Evolutionary conservation across 169 alveolate genomes (phyloP), one percentile per base, ranked within the genome.

Genomic region (Cryptosporidium canis): DNA sequence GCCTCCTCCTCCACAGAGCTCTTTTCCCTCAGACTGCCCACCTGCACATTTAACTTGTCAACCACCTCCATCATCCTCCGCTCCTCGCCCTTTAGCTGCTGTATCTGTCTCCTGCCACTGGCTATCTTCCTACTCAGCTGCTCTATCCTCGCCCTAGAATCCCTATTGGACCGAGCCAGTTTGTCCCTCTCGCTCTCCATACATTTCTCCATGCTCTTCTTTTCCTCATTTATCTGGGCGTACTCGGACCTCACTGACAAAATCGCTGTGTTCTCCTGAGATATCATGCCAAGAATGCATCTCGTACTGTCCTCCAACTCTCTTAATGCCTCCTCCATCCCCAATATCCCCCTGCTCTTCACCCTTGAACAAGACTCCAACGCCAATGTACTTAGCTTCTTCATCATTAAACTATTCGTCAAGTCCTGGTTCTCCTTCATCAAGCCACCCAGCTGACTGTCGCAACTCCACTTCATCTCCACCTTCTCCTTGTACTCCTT

Each of bases 241-340:
- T 61, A 77, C 29, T 77, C 72, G 11, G 66, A 18, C 11, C 51
- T 77, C 9, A 39, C 37, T 9, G 64, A 39, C 41, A 77, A 48
- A 24, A 77, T 56, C 8, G 58, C 87, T 39, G 87, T 41, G 61
- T 61, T 61, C 47, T 77, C 87, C 72, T 39, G 9, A 4, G 87
- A 77, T 6, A 77, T 61, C 72, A 77, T 58, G 6, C 72, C 87
- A 56, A 58, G 44, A 14, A 77, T 56, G 45, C 87, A 77, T 29
- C 64, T 58, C 39, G 72, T 77, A 37, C 35, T 77, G 31, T 77
- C 87, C 33, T 77, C 87, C 16, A 77, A 35, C 29, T 55, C 71
- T 27, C 41, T 77, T 41, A 77, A 61, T 39, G 14, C 58, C 4
- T 39, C 87, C 45, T 77, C 87, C 53, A 58, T 21, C 18, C 27